A percentile compares a stretch with the other conserved stretches of the same genome.
Conservation (phyloP, 108 stramenopile genomes). For the Nitzschia sp. region DNA sequence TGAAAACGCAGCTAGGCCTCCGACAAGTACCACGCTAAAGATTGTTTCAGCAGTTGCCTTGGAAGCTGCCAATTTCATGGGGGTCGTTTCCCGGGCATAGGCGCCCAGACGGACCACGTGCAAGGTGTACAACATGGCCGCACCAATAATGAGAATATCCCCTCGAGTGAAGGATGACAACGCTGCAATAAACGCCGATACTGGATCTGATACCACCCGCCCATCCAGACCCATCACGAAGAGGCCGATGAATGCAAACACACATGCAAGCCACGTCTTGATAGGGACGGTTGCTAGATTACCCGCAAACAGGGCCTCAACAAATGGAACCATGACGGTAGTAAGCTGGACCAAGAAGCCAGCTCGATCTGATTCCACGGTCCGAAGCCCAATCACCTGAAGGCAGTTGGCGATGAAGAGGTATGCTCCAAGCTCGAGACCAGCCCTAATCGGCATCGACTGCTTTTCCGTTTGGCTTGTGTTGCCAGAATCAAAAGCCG, state of each 20-base stretch:
- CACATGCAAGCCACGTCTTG: constrained; percentile 74
- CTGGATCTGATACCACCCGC: not conserved
- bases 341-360: constrained; percentile 88
- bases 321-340: constrained; percentile 79
- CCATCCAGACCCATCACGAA: constrained; percentile 76
- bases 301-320: constrained; percentile 39
- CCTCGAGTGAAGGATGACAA: constrained; percentile 49
- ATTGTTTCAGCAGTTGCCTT: constrained; percentile 76
- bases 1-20: constrained; percentile 18
- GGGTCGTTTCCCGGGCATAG: constrained; percentile 62
- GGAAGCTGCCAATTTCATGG: constrained; percentile 69
- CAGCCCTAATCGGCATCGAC: constrained; percentile 33
- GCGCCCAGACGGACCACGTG: constrained; percentile 81
- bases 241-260: constrained; percentile 75
- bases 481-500: not conserved
- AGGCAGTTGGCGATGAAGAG: constrained; percentile 80
- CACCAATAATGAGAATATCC: constrained; percentile 67
- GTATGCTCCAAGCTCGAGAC: constrained; percentile 79
- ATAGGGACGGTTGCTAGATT: constrained; percentile 25
- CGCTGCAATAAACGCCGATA: constrained; percentile 13
- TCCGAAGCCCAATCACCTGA: constrained; percentile 82
- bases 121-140: constrained; percentile 77
- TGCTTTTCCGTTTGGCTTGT: not conserved
- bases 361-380: constrained; percentile 77
- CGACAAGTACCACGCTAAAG: constrained; percentile 51